These are phyloP conservation scores for Suillus brevipes DNA, from an alignment of 768 basidiomycete species.

Conservation along the genomic window DNA sequence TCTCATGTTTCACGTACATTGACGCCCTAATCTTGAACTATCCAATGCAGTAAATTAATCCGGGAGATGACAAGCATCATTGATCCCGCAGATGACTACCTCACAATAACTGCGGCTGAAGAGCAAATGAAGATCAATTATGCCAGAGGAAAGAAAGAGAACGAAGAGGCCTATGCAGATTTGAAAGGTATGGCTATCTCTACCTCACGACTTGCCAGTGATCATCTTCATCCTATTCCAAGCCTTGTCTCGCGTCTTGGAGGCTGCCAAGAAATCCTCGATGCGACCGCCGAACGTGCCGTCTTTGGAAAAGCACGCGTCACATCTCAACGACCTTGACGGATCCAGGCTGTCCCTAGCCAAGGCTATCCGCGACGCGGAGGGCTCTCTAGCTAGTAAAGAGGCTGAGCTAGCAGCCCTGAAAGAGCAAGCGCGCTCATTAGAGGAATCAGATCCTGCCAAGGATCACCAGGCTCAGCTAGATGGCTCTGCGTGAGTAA, in stretches of 20 bases:
- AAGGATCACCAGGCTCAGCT: conserved; percentile 68
- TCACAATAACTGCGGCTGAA: conserved; percentile 73
- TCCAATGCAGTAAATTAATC: conserved; percentile 55
- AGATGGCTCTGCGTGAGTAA: conserved; percentile 63
- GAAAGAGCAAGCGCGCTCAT: conserved; percentile 58
- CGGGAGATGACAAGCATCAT: conserved; percentile 71
- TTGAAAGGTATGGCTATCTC: conserved; percentile 51
- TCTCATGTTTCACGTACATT: not conserved
- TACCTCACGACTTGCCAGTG: not conserved
- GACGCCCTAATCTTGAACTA: not conserved
- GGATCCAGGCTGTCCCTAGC: conserved; percentile 59
- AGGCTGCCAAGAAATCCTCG: conserved; percentile 70
- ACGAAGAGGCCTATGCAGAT: conserved; percentile 65
- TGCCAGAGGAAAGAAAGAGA: conserved; percentile 58
- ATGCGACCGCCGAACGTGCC: conserved; percentile 70
- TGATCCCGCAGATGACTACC: conserved; percentile 76
- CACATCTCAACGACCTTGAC: conserved; percentile 66
- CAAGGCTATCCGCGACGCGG: conserved; percentile 74
- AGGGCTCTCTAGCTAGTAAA: conserved; percentile 61
- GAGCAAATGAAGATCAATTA: conserved; percentile 64
- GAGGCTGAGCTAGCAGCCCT: conserved; percentile 70
- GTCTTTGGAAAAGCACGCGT: conserved; percentile 60
- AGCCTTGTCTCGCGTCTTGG: conserved; percentile 67
- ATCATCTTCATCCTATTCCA: conserved; percentile 7
- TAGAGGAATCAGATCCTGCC: conserved; percentile 74